Conservation (phyloP, 495 filamentous ascomycete species). For the Aspergillus ellipticus region DNA sequence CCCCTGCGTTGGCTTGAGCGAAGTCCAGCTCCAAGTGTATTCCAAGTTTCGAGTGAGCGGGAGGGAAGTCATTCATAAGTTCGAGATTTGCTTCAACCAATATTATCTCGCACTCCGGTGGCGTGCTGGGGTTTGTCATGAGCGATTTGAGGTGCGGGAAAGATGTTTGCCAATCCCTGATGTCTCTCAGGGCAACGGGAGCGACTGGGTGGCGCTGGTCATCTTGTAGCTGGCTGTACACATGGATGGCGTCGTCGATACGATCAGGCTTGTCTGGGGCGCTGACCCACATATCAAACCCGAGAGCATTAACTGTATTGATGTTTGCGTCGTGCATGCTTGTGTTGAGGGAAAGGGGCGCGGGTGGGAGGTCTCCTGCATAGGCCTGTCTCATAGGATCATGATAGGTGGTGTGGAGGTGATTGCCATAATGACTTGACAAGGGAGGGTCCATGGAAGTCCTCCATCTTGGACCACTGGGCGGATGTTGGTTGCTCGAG, state of each 20-base stretch:
- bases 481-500: constrained; percentile 31
- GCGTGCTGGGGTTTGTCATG: constrained; percentile 31
- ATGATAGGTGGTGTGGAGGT: constrained; percentile 27
- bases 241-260: constrained; percentile 43
- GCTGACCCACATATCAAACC: constrained; percentile 52
- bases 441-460: constrained; percentile 37
- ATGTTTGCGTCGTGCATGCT: constrained; percentile 31
- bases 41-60: constrained; percentile 36
- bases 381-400: constrained; percentile 38
- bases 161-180: constrained; percentile 41
- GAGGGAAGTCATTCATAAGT: constrained; percentile 45
- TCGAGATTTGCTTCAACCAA: constrained; percentile 47
- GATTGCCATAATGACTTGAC: constrained; percentile 33
- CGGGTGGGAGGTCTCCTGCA: constrained; percentile 33
- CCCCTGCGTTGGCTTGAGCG: constrained; percentile 33
- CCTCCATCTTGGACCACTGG: constrained; percentile 36
- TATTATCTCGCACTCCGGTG: constrained; percentile 45
- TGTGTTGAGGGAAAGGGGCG: constrained; percentile 35
- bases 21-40: constrained; percentile 45
- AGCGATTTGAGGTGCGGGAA: constrained; percentile 44
- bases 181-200: constrained; percentile 38
- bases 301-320: constrained; percentile 39
- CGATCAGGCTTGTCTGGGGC: constrained; percentile 38
- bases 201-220: constrained; percentile 35
- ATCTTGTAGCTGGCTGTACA: constrained; percentile 48